phyloP scores from a whole-genome alignment of 1,284 basidiomycete genomes.

The Trichosporon sp. region DNA sequence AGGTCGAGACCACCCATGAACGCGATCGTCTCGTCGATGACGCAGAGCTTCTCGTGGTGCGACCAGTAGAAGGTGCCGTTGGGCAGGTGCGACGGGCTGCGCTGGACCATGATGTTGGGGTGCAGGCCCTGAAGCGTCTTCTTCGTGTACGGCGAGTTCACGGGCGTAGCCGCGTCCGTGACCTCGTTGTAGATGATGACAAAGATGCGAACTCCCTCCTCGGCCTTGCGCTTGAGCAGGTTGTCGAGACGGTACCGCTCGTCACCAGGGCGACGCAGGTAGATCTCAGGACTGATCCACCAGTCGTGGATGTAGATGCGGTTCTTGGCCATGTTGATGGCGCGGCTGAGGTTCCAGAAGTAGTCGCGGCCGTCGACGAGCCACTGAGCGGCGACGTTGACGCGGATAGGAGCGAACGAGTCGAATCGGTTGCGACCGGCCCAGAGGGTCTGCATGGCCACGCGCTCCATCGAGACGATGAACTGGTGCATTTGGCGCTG shows the following conservation, averaged over 20 bases:
- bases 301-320: conserved; percentile 91
- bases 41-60: conserved; percentile 83
- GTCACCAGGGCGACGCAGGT: conserved; percentile 75
- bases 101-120: conserved; percentile 91
- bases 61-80: conserved; percentile 99
- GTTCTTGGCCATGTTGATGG: conserved; percentile 84
- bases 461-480: conserved; percentile 85
- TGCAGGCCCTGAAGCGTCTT: conserved; percentile 78
- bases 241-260: conserved; percentile 84
- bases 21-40: conserved; percentile 79
- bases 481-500: conserved; percentile 96
- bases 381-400: conserved; percentile 95
- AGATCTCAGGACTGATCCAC: conserved; percentile 74
- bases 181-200: conserved; percentile 97
- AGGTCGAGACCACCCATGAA: conserved; percentile 71
- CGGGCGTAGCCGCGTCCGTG: conserved; percentile 91
- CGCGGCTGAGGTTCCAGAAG: conserved; percentile 94
- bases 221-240: conserved; percentile 85
- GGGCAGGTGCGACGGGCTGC: conserved; percentile 95
- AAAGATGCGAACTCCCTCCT: conserved; percentile 93
- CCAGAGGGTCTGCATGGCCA: conserved; percentile 73
- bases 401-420: conserved; percentile 87
- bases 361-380: conserved; percentile 98
- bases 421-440: conserved; percentile 79
- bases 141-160: conserved; percentile 88